Evolutionary conservation across 1,284 basidiomycete genomes (phyloP).

Genomic region (Cryptococcus sp.): DNA sequence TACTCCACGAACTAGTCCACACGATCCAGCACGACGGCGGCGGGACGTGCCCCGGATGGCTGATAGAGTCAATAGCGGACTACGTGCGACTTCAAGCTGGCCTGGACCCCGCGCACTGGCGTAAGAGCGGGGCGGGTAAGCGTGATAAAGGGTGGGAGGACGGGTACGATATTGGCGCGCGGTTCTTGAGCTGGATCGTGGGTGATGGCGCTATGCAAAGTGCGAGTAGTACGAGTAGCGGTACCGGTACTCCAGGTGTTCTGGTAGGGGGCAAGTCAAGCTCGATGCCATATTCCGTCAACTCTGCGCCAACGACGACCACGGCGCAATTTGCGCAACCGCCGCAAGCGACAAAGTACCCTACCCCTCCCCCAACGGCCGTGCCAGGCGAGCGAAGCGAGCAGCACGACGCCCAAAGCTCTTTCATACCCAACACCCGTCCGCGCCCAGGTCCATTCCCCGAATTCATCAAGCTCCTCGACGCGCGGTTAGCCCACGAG

Average conservation of each 20-base stretch:
- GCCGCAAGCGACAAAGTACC: slow-evolving; percentile 12
- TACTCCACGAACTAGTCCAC: slow-evolving; percentile 40
- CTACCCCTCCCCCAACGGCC: slow-evolving; percentile 6
- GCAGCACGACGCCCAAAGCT: slow-evolving; percentile 4
- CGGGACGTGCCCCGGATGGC: slow-evolving; percentile 32
- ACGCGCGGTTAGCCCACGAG: slow-evolving; percentile 29
- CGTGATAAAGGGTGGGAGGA: slow-evolving; percentile 37
- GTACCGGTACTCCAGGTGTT: background rate
- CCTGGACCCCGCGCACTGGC: slow-evolving; percentile 39
- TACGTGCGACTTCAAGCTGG: slow-evolving; percentile 28
- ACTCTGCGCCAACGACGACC: background rate
- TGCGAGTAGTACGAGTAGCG: slow-evolving; percentile 15
- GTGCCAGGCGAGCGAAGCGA: background rate
- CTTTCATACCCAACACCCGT: slow-evolving; percentile 2
- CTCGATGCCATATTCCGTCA: background rate
- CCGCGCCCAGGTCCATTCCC: slow-evolving; percentile 31
- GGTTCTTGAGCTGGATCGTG: slow-evolving; percentile 37
- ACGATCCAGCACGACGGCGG: slow-evolving; percentile 37
- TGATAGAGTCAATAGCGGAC: slow-evolving; percentile 41
- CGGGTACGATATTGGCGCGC: slow-evolving; percentile 37
- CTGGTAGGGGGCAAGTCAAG: too few relatives aligned
- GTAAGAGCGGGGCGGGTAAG: slow-evolving; percentile 29
- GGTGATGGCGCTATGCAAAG: slow-evolving; percentile 5
- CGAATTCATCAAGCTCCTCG: slow-evolving; percentile 29
- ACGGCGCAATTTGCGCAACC: background rate